Evolutionary conservation across 768 basidiomycete genomes (phyloP), one percentile per base, ranked within the genome.

Genomic region (Cystofilobasidium bisporidii): DNA sequence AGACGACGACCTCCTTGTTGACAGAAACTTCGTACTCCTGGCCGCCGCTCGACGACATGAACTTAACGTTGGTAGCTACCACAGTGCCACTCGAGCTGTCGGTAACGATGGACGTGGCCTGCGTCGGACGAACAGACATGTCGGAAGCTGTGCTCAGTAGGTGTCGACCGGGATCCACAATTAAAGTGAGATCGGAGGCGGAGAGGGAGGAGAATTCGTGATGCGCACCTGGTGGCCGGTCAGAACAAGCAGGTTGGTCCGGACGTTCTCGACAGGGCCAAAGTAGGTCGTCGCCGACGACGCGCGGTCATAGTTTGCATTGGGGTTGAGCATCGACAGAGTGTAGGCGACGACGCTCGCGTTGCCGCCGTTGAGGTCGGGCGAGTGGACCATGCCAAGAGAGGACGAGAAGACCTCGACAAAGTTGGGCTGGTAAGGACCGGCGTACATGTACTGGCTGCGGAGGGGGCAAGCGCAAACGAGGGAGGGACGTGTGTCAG

Each of bases 281-380:
- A 82, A 77, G 70, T 84, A 85, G 0, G 84, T 83, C 61, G 79
- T 75, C 10, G 79, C 81, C 0, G 83, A 82, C 0, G 83, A 84
- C 5, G 82, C 82, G 20, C 84, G 80, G 65, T 83, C 80, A 69
- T 83, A 83, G 15, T 71, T 70, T 43, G 81, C 79, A 69, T 80
- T 79, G 79, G 80, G 81, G 72, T 81, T 79, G n/a, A 83, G 78
- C 30, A 69, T 71, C 74, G 74, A 63, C 5, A 83, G 84, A 12
- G 82, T 82, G 69, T 83, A 81, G 0, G 83, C 81, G 4, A 85
- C 83, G 65, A 81, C 81, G 69, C 84, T 83, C 10, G 82, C 81
- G 18, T 78, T 79, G 0, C 83, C 83, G 33, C 83, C 83, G 71
- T 84, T 84, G 47, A 83, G 71, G 72, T 85, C 84, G 40, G 77